Conservation (phyloP, 441 rosid genomes). For the Erysimum pusillum region DNA sequence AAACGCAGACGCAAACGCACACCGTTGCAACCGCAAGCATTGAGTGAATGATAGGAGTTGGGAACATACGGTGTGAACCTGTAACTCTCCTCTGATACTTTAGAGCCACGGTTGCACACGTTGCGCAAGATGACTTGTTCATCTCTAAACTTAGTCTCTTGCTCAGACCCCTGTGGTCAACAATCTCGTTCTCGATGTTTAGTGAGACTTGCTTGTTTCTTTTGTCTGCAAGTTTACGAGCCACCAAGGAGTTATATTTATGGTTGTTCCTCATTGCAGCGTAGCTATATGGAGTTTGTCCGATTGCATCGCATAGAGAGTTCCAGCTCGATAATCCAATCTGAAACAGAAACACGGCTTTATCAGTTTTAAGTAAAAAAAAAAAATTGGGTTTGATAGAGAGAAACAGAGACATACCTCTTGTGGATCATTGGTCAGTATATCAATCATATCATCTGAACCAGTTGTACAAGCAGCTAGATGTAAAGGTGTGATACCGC, state of each 20-base stretch:
- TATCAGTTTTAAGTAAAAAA: neutral
- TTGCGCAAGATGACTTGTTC: slow-evolving; percentile 56
- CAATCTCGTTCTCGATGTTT: slow-evolving; percentile 52
- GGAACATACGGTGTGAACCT: slow-evolving; percentile 74
- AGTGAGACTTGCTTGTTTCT: slow-evolving; percentile 75
- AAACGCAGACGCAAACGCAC: slow-evolving; percentile 92
- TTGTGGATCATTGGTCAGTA: slow-evolving; percentile 79
- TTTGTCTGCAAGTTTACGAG: slow-evolving; percentile 68
- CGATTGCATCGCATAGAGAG: slow-evolving; percentile 63
- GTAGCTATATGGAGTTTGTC: slow-evolving; percentile 73
- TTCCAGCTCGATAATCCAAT: slow-evolving; percentile 80
- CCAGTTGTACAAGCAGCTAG: slow-evolving; percentile 76
- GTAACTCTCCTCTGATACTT: slow-evolving; percentile 60
- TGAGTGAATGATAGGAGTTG: slow-evolving; percentile 82
- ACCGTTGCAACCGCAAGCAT: slow-evolving; percentile 93
- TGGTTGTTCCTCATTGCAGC: slow-evolving; percentile 72
- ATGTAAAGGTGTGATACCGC: slow-evolving; percentile 82
- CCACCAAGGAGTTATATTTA: slow-evolving; percentile 75
- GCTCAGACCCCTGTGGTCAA: slow-evolving; percentile 47
- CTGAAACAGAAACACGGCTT: slow-evolving; percentile 43
- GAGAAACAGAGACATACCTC: slow-evolving; percentile 53
- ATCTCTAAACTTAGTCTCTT: slow-evolving; percentile 37
- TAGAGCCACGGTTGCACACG: slow-evolving; percentile 65
- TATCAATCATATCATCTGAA: slow-evolving; percentile 69
- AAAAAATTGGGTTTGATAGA: neutral